These are phyloP conservation scores for Solanum phureja DNA, from an alignment of 257 asterid species.

Conservation along the genomic window DNA sequence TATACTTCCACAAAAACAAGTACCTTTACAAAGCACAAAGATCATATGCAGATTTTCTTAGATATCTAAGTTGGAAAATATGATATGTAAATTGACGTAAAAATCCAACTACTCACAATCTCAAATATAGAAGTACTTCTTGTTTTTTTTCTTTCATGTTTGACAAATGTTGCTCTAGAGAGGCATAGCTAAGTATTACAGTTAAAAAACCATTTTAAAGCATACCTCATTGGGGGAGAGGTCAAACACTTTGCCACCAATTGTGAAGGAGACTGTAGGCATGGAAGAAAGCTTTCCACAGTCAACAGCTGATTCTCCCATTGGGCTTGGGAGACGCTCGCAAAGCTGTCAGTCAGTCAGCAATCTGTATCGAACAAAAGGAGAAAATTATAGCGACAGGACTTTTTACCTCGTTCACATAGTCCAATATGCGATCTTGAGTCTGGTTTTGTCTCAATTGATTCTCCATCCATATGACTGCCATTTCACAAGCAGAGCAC, in stretches of 20 bases:
- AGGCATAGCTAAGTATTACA: background rate
- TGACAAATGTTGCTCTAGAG: background rate
- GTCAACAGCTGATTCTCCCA: constrained; percentile 69
- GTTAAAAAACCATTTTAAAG: background rate
- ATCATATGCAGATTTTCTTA: background rate
- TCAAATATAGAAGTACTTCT: background rate
- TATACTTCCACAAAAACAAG: background rate
- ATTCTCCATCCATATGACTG: constrained; percentile 57
- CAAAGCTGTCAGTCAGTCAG: constrained; percentile 41
- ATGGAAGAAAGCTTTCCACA: constrained; percentile 47
- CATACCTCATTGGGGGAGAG: constrained; percentile 58
- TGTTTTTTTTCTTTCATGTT: background rate
- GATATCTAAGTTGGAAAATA: background rate
- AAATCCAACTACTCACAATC: background rate
- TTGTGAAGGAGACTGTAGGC: constrained; percentile 61
- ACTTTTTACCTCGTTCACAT: constrained; percentile 16
- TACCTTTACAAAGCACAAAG: background rate
- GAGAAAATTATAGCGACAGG: background rate
- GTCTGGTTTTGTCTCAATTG: constrained; percentile 50
- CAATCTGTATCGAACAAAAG: background rate
- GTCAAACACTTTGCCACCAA: constrained; percentile 56
- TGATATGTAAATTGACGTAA: background rate
- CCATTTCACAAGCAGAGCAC: constrained; percentile 75
- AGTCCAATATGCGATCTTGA: constrained; percentile 29
- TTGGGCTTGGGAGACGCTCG: constrained; percentile 63